Percentiles rank a stretch among this genome's conserved stretches.
These are phyloP conservation scores for Cystobasidiaceae sp. DNA, from an alignment of 1,284 basidiomycete genomes.

Conservation along the genomic window DNA sequence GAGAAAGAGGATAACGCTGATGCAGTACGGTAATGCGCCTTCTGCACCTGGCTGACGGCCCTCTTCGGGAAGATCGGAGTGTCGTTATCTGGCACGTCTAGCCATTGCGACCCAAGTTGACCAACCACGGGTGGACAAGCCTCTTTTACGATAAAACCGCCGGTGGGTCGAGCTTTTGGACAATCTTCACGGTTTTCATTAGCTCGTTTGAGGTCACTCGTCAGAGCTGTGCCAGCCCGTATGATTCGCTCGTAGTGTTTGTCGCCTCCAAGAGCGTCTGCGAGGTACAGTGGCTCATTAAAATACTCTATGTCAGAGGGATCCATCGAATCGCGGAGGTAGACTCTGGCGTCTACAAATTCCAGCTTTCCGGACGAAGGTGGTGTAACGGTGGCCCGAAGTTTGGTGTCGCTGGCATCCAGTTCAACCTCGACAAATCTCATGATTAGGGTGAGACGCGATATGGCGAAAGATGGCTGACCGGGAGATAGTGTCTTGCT, in stretches of 20 bases:
- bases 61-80: not conserved
- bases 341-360: constrained; percentile 23
- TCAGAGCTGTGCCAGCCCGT: constrained; percentile 18
- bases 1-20: constrained; percentile 3
- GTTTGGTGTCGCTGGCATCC: constrained; percentile 15
- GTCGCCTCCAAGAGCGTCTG: constrained; percentile 20
- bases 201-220: constrained; percentile 12
- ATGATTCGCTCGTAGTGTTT: constrained; percentile 26
- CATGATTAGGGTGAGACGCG: constrained; percentile 11
- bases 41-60: constrained; percentile 3
- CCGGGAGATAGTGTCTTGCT: constrained; percentile 7
- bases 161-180: constrained; percentile 17
- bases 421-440: constrained; percentile 14
- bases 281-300: constrained; percentile 18
- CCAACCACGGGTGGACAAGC: constrained; percentile 21
- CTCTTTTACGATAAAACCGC: constrained; percentile 27
- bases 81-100: not conserved
- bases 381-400: not conserved
- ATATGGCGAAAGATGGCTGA: constrained; percentile 18
- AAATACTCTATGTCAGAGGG: constrained; percentile 2
- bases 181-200: constrained; percentile 26
- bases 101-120: constrained; percentile 14
- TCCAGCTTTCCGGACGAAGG: constrained; percentile 8
- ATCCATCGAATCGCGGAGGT: constrained; percentile 18
- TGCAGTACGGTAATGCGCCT: not conserved